Conservation (phyloP, 495 filamentous ascomycete genomes). For the Gamarada debralockiae region DNA sequence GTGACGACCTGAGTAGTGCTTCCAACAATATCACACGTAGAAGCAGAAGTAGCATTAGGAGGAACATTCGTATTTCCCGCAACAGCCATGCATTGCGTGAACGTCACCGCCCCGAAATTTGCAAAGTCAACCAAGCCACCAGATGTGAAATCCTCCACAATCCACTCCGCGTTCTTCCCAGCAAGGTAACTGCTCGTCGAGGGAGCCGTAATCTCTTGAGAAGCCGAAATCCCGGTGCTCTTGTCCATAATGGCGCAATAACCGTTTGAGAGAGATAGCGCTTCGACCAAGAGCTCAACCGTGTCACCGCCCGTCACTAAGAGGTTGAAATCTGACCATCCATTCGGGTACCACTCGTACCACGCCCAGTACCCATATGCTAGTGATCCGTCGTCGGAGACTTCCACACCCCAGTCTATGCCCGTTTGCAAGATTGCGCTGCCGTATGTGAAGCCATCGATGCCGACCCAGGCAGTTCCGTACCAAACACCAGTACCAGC, state of each 20-base stretch:
- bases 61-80: not conserved
- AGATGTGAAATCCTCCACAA: slow-evolving; percentile 58
- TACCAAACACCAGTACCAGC: not conserved
- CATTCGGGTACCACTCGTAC: slow-evolving; percentile 8
- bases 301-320: slow-evolving; percentile 1
- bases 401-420: not conserved
- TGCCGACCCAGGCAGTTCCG: slow-evolving; percentile 1
- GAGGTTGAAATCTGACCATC: not conserved
- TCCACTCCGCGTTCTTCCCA: slow-evolving; percentile 56
- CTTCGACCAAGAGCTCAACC: not conserved
- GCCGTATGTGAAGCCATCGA: not conserved
- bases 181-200: slow-evolving; percentile 21
- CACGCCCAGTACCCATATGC: not conserved
- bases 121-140: slow-evolving; percentile 49
- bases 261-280: not conserved
- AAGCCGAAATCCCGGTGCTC: slow-evolving; percentile 3
- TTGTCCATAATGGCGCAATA: not conserved
- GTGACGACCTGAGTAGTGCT: too few relatives aligned
- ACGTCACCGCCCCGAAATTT: slow-evolving; percentile 48
- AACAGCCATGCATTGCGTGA: slow-evolving; percentile 33
- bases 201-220: slow-evolving; percentile 23
- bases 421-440: slow-evolving; percentile 1
- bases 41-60: too few relatives aligned
- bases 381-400: not conserved
- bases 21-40: too few relatives aligned